Evolutionary conservation across 2,329 filamentous ascomycete species (phyloP), one percentile per base, ranked within the genome.

Genomic region (Phoma herbarum): DNA sequence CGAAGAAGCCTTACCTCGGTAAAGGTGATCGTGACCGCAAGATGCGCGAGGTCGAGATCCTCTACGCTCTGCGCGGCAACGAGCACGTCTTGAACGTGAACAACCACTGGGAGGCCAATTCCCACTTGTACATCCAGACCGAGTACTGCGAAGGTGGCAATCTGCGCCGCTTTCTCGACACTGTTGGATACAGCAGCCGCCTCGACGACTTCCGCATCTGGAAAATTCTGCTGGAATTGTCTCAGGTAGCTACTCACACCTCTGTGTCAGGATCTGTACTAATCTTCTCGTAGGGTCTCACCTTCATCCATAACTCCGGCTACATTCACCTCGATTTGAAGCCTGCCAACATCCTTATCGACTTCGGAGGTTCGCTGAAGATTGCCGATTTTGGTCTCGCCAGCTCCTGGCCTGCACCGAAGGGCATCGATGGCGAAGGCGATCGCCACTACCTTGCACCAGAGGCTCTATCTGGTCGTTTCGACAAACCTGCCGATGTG

Each of bases 121-220:
- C 86, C 56, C 88, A 94, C 72, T 85, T 99, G 10, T 99, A 97
- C 80, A 98, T 99, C 60, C 94, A 98, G 80, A 98, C 94, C 0
- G 95, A 99, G 73, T 98, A 89, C 74, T 99, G 95, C 72, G 93
- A 97, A 75, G 92, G 97, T 74, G 95, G 95, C 16, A 96, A 92
- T 60, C 81, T 99, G 42, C 90, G 96, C 74, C 85, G 88, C 16
- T 99, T 98, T 74, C 83, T 99, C 28, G 85, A 87, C n/a, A 86
- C 90, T 57, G 87, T 92, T 60, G 95, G 95, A 23, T 85, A 89
- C 61, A 92, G 91, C 74, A 93, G 92, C 45, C 87, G 94, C 67
- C 80, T 99, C 65, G 95, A 99, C 77, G 95, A 98, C 76, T 99
- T 99, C 79, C 87, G 95, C 61, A 97, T 98, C 77, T 99, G 95